Conservation (phyloP, 31 red algal species). For the Asparagopsis taxiformis region DNA sequence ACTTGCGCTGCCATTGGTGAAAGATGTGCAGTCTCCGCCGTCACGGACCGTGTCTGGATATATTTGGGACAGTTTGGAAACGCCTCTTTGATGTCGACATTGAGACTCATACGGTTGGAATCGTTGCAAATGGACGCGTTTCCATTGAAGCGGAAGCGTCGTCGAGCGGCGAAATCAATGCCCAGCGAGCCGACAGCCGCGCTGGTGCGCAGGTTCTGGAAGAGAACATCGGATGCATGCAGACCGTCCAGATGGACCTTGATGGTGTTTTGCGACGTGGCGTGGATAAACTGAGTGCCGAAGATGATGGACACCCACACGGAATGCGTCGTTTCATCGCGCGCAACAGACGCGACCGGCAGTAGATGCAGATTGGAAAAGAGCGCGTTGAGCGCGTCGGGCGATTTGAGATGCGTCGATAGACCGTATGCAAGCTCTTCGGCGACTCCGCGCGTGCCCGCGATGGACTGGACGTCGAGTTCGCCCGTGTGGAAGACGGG, state of each 20-base stretch:
- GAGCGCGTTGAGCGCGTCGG: neutral
- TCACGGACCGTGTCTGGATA: slow-evolving; percentile 32
- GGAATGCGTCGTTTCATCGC: neutral
- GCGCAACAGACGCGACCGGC: slow-evolving; percentile 11
- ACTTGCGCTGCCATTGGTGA: slow-evolving; percentile 7
- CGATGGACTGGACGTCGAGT: slow-evolving; percentile 31
- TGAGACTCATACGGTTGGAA: neutral
- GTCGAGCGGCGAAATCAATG: slow-evolving; percentile 46
- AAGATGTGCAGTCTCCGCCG: neutral
- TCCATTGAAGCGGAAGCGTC: slow-evolving; percentile 58
- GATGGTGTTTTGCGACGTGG: neutral
- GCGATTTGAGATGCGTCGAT: neutral
- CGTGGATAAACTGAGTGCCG: slow-evolving; percentile 5
- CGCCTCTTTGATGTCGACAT: slow-evolving; percentile 35
- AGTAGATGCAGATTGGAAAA: slow-evolving; percentile 17
- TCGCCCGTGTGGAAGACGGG: slow-evolving; percentile 39
- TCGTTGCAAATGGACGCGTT: neutral
- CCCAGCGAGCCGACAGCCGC: slow-evolving; percentile 43
- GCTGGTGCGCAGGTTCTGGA: slow-evolving; percentile 1
- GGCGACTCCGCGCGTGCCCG: slow-evolving; percentile 55
- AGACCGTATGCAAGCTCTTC: slow-evolving; percentile 19
- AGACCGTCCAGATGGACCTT: slow-evolving; percentile 3
- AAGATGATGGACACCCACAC: slow-evolving; percentile 44
- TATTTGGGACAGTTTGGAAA: slow-evolving; percentile 81
- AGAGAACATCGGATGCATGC: slow-evolving; percentile 6